These are phyloP conservation scores for Ramichloridium luteum DNA, from an alignment of 2,329 filamentous ascomycete species.

Conservation along the genomic window DNA sequence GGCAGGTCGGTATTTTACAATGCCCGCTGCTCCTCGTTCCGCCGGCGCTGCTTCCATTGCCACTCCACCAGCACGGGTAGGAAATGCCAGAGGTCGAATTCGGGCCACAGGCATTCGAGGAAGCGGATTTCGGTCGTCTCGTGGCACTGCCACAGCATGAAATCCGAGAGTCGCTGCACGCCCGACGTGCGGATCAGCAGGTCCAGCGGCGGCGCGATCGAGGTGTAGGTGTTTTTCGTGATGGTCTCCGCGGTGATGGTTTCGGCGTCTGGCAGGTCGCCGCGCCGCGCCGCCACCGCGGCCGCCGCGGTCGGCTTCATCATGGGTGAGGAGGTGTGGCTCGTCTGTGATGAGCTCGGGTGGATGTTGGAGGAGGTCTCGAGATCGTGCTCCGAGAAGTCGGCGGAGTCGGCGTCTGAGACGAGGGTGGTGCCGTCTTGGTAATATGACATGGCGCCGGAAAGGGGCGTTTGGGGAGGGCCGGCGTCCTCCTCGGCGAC, in stretches of 20 bases:
- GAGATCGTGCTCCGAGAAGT: slow-evolving; percentile 18
- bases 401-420: slow-evolving; percentile 15
- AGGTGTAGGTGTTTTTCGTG: slow-evolving; percentile 77
- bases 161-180: slow-evolving; percentile 85
- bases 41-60: slow-evolving; percentile 49
- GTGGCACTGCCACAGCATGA: slow-evolving; percentile 98
- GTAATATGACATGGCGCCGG: too few relatives aligned
- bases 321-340: slow-evolving; percentile 28
- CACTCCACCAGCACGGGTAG: slow-evolving; percentile 86
- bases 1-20: too few relatives aligned
- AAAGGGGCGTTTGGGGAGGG: background rate
- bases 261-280: slow-evolving; percentile 58
- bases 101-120: slow-evolving; percentile 83
- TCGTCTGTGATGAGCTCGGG: slow-evolving; percentile 28
- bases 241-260: slow-evolving; percentile 74
- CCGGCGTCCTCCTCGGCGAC: slow-evolving; percentile 24
- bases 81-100: slow-evolving; percentile 90
- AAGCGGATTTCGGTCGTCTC: slow-evolving; percentile 88
- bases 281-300: slow-evolving; percentile 4
- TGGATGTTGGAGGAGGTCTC: slow-evolving; percentile 21
- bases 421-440: slow-evolving; percentile 7
- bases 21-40: slow-evolving; percentile 16
- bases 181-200: slow-evolving; percentile 86
- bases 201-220: slow-evolving; percentile 74
- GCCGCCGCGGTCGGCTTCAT: slow-evolving; percentile 22